Percentiles rank a stretch among this genome's conserved stretches.
Conservation (phyloP, 768 basidiomycete genomes). For the Porphyrellus cyaneotinctus region DNA sequence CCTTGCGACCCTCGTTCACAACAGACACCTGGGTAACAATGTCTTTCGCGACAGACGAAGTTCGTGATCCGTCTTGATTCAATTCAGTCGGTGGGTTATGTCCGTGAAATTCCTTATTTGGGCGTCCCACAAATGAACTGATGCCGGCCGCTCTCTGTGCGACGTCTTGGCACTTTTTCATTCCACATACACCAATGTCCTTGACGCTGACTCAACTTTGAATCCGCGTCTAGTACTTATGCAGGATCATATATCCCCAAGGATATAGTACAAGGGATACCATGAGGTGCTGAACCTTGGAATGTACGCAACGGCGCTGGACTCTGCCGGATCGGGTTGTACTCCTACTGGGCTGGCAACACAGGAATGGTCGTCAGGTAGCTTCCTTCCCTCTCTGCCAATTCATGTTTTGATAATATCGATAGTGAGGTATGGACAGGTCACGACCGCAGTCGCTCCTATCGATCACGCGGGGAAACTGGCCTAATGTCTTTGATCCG, state of each 20-base stretch:
- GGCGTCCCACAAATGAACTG: constrained; percentile 14
- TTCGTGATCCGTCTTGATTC: too few species aligned
- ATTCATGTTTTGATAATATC: not conserved
- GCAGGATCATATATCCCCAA: constrained; percentile 34
- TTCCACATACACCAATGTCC: constrained; percentile 22
- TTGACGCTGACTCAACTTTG: constrained; percentile 14
- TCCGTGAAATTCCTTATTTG: constrained; percentile 24
- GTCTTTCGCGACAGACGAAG: too few species aligned
- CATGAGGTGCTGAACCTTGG: constrained; percentile 32
- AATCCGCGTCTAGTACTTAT: too few species aligned
- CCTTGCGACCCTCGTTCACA: too few species aligned
- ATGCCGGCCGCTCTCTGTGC: constrained; percentile 16
- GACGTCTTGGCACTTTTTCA: constrained; percentile 6
- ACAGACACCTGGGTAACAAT: too few species aligned
- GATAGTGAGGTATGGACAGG: not conserved
- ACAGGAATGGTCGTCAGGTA: constrained; percentile 2
- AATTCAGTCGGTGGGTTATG: not conserved
- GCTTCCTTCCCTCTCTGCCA: not conserved
- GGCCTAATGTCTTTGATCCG: not conserved
- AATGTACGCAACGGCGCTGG: too few species aligned
- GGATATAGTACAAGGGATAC: constrained; percentile 25
- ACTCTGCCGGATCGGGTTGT: constrained; percentile 15
- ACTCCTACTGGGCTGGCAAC: not conserved
- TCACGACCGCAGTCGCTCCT: not conserved
- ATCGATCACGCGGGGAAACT: not conserved